Percentiles rank a stretch among this genome's conserved stretches.
These are phyloP conservation scores for Talinum fruticosum DNA, from an alignment of 148 eudicot genomes.

Conservation along the genomic window DNA sequence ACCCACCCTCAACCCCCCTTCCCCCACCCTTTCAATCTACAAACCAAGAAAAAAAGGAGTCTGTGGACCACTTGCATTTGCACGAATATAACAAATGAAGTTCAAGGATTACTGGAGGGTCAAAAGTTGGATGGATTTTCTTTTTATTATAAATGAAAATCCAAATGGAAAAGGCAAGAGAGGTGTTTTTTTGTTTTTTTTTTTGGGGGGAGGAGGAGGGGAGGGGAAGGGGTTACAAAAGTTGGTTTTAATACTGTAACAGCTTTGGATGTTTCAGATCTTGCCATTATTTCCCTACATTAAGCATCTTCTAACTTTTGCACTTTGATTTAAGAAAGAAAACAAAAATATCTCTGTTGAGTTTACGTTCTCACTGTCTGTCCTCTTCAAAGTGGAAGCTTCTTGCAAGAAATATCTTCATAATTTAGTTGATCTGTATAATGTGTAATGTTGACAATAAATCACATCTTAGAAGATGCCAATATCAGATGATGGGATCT, in stretches of 20 bases:
- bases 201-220: too few species aligned
- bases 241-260: slow-evolving; percentile 17
- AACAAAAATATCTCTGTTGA: background rate
- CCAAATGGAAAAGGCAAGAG: background rate
- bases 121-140: background rate
- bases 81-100: background rate
- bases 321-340: background rate
- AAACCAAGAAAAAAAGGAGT: too few species aligned
- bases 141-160: background rate
- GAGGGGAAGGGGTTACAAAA: background rate
- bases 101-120: background rate
- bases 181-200: too few species aligned
- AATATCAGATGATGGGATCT: slow-evolving; percentile 10
- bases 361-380: background rate
- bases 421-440: background rate
- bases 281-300: slow-evolving; percentile 1
- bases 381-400: background rate
- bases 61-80: background rate
- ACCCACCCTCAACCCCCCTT: too few species aligned
- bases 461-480: background rate
- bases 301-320: background rate
- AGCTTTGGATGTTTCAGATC: slow-evolving; percentile 14
- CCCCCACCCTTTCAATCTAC: background rate
- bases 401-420: slow-evolving; percentile 12
- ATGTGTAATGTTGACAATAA: background rate